phyloP scores from a whole-genome alignment of 768 basidiomycete species.

The Hericium alpestre region DNA sequence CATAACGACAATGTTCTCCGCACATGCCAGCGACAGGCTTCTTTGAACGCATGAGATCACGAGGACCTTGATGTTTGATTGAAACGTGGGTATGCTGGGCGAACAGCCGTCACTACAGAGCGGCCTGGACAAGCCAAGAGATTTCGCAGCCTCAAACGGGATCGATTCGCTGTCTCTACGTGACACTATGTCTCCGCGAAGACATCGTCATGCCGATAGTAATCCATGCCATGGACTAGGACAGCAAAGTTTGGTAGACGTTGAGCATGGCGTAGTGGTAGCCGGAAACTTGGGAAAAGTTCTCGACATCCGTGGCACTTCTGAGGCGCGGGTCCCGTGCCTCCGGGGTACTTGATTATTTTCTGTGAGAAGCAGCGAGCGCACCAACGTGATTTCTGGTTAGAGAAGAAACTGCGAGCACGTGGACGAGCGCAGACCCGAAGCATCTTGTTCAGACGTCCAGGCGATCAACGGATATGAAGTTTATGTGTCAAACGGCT shows the following conservation, averaged over 20 bases:
- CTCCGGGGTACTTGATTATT: background rate
- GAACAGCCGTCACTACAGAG: background rate
- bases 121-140: background rate
- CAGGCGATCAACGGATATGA: no score
- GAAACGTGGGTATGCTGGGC: background rate
- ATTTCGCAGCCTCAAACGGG: background rate
- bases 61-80: background rate
- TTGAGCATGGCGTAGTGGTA: background rate
- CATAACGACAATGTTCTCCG: background rate
- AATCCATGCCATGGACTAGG: background rate
- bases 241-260: background rate
- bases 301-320: background rate
- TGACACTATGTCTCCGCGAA: background rate
- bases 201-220: background rate
- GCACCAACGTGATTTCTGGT: background rate
- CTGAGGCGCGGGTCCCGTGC: background rate
- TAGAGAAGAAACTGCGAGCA: background rate
- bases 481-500: no score
- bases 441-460: no score
- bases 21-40: background rate
- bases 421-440: background rate
- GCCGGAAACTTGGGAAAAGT: no score
- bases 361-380: background rate
- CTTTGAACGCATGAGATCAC: background rate
- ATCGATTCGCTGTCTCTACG: background rate